Evolutionary conservation across 2,329 filamentous ascomycete species (phyloP).

Genomic region (Talaromyces albobiverticillius): DNA sequence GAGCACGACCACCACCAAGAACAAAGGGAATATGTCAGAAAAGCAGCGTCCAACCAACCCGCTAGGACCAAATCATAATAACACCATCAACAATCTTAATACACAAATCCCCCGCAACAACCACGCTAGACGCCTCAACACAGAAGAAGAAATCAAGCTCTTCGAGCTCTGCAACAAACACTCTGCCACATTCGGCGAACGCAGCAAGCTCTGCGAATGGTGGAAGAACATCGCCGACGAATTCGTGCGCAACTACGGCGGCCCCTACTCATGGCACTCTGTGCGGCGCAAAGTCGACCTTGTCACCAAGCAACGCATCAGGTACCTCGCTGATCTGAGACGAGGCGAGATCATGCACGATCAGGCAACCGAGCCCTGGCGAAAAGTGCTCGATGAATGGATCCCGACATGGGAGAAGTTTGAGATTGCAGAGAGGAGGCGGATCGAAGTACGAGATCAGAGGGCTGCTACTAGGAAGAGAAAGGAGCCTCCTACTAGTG

Average conservation of each 20-base stretch:
- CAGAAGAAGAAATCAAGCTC: constrained; percentile 37
- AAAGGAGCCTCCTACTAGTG: constrained; percentile 21
- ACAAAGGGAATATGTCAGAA: not conserved
- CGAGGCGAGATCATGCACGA: constrained; percentile 23
- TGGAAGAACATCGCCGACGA: constrained; percentile 39
- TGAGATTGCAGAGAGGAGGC: constrained; percentile 34
- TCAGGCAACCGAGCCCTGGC: constrained; percentile 36
- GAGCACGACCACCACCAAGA: not conserved
- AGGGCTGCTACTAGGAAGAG: constrained; percentile 22
- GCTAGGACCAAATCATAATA: not conserved
- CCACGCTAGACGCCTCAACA: constrained; percentile 31
- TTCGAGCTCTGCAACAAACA: constrained; percentile 41
- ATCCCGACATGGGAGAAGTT: constrained; percentile 40
- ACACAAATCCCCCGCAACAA: constrained; percentile 1
- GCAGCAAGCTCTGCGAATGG: constrained; percentile 43
- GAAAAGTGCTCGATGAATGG: constrained; percentile 38
- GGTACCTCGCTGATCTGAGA: constrained; percentile 35
- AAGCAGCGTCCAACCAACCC: not conserved
- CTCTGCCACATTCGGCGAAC: constrained; percentile 35
- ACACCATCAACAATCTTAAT: not conserved
- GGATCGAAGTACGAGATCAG: constrained; percentile 38
- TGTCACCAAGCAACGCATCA: constrained; percentile 40
- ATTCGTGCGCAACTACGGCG: constrained; percentile 35
- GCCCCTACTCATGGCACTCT: constrained; percentile 43
- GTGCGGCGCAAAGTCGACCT: constrained; percentile 41